Base-by-base conservation (phyloP, 352 stramenopile species). In the Pythium angustatum region DNA sequence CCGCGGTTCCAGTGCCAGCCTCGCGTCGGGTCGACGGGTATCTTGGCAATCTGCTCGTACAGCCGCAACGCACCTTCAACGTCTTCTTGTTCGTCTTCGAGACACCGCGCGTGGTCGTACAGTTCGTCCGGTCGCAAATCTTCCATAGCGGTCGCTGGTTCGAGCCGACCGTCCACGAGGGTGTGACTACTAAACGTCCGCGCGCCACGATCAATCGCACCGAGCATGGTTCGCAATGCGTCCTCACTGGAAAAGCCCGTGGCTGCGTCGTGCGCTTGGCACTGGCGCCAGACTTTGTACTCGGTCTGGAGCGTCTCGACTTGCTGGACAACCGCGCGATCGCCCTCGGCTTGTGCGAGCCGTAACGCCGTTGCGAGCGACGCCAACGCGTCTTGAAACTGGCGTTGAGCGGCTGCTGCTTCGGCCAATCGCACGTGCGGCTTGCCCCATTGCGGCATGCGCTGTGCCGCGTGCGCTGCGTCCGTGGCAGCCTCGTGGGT, bases 111-210 rank as follows among this genome's bases (percentile, higher is more conserved):
- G 17, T 38, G 17, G 12, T 54, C 26, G 2, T 27, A 28, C 14
- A 54, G 15, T 24, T 38, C 47, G 12, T 54, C 47, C n/a, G 47
- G 47, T n/a, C n/a, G n/a, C n/a, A n/a, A n/a, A n/a, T n/a, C n/a
- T n/a, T n/a, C n/a, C n/a, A n/a, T n/a, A n/a, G n/a, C n/a, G n/a
- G n/a, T n/a, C n/a, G n/a, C n/a, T n/a, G n/a, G n/a, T n/a, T n/a
- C n/a, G n/a, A n/a, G n/a, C n/a, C n/a, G n/a, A n/a, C n/a, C n/a
- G n/a, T n/a, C n/a, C n/a, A n/a, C n/a, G 36, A 43, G 36, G 11
- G 36, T 43, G 36, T 43, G 36, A 15, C 5, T 17, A 15, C 36
- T 43, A 17, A 17, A 7, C 36, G 36, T 43, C n/a, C n/a, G 36
- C 6, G 36, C 36, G 36, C 5, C 36, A 15, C 36, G 6, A 15